Base-by-base conservation (phyloP, 495 filamentous ascomycete genomes). In the Aspergillus leporis region DNA sequence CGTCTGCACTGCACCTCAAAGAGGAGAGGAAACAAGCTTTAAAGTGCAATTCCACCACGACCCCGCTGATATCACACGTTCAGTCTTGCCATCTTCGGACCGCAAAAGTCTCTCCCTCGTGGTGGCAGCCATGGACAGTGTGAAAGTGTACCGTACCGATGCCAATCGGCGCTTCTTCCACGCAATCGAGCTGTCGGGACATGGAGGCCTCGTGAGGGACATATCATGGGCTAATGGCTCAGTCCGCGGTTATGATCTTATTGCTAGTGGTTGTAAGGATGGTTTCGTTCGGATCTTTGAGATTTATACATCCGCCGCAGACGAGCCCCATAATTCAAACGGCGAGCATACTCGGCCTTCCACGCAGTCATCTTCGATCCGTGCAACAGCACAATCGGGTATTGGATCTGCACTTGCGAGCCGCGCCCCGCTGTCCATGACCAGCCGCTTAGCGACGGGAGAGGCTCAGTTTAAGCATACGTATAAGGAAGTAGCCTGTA, bases 241-340 rank as follows among this genome's bases (percentile, higher is more conserved):
- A 63, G 87, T 90, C 40, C 73, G 92, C 31, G 92, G 92, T 1
- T 92, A 88, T 66, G 93, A 99, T 68, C 78, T 96, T 53, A 82
- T 98, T 62, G 95, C 94, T 6, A 95, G 93, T 31, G 93, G 91
- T 1, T 91, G 90, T 66, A 92, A 93, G 69, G 94, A 99, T 68
- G 93, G 94, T 4, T 85, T 84, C 59, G 81, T 98, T 47, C 83
- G 95, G 23, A 86, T 98, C 5, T 97, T 92, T 63, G 83, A 92
- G 66, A 74, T 99, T 0, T 82, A 85, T 34, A 89, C 90, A 18
- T 69, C 64, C 3, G 36, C 70, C 4, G 60, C 64, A 12, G 67
- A 60, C 47, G 64, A 62, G 30, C 61, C 64, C 3, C 73, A 76
- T 28, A 64, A 58, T 21, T 13, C 62, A n/a, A 70, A 68, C 56